Evolutionary conservation across 495 filamentous ascomycete species (phyloP).

Genomic region (Neurospora sp.): DNA sequence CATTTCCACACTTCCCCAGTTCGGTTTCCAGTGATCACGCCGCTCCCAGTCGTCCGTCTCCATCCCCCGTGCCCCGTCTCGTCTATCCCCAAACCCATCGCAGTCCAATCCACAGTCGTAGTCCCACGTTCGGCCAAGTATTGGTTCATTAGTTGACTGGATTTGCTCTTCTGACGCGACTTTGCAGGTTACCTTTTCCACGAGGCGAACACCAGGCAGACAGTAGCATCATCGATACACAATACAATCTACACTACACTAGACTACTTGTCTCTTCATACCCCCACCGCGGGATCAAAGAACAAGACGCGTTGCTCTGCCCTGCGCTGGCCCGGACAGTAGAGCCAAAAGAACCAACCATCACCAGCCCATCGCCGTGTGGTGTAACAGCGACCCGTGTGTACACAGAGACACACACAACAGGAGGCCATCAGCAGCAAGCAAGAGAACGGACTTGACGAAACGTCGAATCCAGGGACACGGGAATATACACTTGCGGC

Average conservation of each 20-base stretch:
- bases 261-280: not conserved
- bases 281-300: constrained; percentile 8
- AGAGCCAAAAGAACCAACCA: constrained; percentile 20
- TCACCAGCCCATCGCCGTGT: constrained; percentile 14
- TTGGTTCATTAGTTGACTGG: not conserved
- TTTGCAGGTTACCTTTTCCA: constrained; percentile 23
- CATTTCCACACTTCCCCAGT: not conserved
- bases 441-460: not conserved
- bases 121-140: not conserved
- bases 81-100: not conserved
- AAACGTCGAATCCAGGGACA: constrained; percentile 18
- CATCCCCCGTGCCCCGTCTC: not conserved
- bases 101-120: not conserved
- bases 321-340: constrained; percentile 11
- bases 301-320: constrained; percentile 10
- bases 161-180: constrained; percentile 26
- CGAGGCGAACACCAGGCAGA: constrained; percentile 7
- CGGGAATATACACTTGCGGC: constrained; percentile 6
- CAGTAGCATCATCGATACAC: not conserved
- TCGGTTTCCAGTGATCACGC: not conserved
- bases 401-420: constrained; percentile 16
- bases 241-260: not conserved
- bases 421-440: not conserved
- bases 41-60: not conserved
- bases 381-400: constrained; percentile 25